Evolutionary conservation across 495 filamentous ascomycete genomes (phyloP), one percentile per base, ranked within the genome.

Genomic region (Annulohypoxylon stygium): DNA sequence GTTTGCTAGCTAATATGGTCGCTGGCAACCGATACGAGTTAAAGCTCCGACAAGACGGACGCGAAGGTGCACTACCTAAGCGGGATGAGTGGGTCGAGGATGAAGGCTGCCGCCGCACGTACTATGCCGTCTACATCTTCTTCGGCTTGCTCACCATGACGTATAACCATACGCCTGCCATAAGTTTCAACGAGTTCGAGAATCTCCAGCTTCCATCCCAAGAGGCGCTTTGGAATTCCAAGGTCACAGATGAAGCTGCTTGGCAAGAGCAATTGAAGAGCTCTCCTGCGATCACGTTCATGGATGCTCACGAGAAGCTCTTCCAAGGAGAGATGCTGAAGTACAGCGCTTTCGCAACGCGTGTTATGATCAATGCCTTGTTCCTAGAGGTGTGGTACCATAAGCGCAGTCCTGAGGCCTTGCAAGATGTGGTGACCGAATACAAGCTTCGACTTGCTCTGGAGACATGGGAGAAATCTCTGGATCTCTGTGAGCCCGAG

Each of bases 111-210:
- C 90, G 95, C 61, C 93, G 96, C 51, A 98, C 96, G 2, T 99
- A 98, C 84, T 99, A 94, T 75, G 96, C 96, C n/a, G 95, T 98
- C 63, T 98, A 98, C 82, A 95, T 99, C 83, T 99, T 98, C 89
- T 98, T 98, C 77, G 96, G 96, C 65, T 88, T 98, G 78, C 84
- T 99, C 69, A 99, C 96, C 7, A 81, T 99, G 75, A 97, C 95
- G 1, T 99, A 95, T 87, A 98, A 99, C 81, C 96, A 98, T 81
- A 97, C 95, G 2, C 97, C 97, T 12, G 83, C 94, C 25, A 97
- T 98, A 84, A 95, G 92, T 79, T 97, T 97, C 84, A 97, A 97
- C 81, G 97, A 98, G 81, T 97, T 99, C 75, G 97, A 98, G 77
- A 91, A 93, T 70, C 84, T 98, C 23, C 90, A 96, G 80, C 86